Evolutionary conservation across 108 stramenopile species (phyloP).

Genomic region (Chaetoceros tenuissimus): DNA sequence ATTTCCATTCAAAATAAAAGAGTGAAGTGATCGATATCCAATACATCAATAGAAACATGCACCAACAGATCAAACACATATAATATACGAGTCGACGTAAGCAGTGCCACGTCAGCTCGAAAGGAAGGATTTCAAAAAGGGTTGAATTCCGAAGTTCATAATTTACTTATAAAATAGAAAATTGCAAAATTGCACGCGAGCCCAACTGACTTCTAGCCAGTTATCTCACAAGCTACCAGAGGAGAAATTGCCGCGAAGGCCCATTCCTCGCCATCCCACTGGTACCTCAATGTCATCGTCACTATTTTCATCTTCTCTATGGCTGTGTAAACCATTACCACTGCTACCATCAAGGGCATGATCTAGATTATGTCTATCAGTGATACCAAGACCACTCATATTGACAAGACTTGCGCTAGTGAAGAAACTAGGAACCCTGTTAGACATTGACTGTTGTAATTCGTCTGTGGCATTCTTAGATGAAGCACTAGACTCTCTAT

Average conservation of each 20-base stretch:
- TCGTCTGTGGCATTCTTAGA: constrained; percentile 31
- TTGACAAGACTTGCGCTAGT: constrained; percentile 74
- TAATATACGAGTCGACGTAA: too few relatives aligned
- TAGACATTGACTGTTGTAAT: constrained; percentile 23
- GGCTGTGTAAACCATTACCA: constrained; percentile 1
- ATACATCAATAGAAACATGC: too few relatives aligned
- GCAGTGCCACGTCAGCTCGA: too few relatives aligned
- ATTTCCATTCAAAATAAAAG: too few relatives aligned
- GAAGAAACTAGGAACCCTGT: constrained; percentile 68
- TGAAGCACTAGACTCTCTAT: constrained; percentile 55
- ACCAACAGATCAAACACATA: too few relatives aligned
- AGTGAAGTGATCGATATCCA: too few relatives aligned
- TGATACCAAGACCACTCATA: constrained; percentile 58
- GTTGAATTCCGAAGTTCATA: too few relatives aligned
- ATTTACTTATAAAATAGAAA: too few relatives aligned
- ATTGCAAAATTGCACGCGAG: too few relatives aligned
- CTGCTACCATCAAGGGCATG: neutral
- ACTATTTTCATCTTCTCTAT: constrained; percentile 7
- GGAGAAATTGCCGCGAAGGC: constrained; percentile 75
- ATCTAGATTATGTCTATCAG: constrained; percentile 41
- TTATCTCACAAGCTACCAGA: constrained; percentile 53
- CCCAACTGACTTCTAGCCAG: too few relatives aligned
- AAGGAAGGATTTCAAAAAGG: too few relatives aligned
- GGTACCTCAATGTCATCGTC: constrained; percentile 26
- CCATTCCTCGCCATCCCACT: constrained; percentile 75